Conservation (phyloP, 352 stramenopile species). For the Hyaloperonospora arabidopsidis region DNA sequence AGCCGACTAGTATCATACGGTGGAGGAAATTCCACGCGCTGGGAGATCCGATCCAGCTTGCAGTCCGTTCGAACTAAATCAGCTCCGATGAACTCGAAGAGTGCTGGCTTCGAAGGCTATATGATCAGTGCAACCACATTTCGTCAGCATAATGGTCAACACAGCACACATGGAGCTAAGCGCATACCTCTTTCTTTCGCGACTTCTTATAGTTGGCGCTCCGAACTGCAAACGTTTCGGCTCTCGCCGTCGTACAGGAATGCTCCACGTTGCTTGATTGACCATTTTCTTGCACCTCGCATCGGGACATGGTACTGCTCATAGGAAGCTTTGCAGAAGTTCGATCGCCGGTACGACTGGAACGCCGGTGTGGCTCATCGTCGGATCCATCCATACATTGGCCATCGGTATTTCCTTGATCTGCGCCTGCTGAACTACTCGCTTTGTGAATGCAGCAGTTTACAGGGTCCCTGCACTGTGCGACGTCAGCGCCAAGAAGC, state of each 20-base stretch:
- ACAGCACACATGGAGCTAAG: not conserved
- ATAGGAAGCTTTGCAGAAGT: conserved; percentile 43
- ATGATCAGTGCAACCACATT: not conserved
- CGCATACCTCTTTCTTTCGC: conserved; percentile 61
- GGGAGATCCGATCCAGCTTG: conserved; percentile 69
- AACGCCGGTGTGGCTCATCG: conserved; percentile 4
- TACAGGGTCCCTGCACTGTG: conserved; percentile 33
- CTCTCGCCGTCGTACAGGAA: conserved; percentile 38
- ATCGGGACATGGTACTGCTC: conserved; percentile 46
- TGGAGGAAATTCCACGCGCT: conserved; percentile 58
- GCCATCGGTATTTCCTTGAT: conserved; percentile 4
- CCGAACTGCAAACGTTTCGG: conserved; percentile 61
- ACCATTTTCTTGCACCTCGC: conserved; percentile 38
- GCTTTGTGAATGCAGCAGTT: conserved; percentile 54
- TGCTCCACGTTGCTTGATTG: conserved; percentile 49
- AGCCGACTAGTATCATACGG: conserved; percentile 49
- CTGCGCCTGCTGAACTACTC: not conserved
- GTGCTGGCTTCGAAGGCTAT: conserved; percentile 42
- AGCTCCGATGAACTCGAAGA: conserved; percentile 75
- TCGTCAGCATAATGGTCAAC: too few relatives aligned
- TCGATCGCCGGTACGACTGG: conserved; percentile 12
- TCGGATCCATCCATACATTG: conserved; percentile 3
- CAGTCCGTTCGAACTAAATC: conserved; percentile 60
- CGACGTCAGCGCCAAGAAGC: conserved; percentile 24
- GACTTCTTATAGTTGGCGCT: conserved; percentile 77